Conservation (phyloP, 495 filamentous ascomycete genomes). For the Recurvomyces mirabilis region DNA sequence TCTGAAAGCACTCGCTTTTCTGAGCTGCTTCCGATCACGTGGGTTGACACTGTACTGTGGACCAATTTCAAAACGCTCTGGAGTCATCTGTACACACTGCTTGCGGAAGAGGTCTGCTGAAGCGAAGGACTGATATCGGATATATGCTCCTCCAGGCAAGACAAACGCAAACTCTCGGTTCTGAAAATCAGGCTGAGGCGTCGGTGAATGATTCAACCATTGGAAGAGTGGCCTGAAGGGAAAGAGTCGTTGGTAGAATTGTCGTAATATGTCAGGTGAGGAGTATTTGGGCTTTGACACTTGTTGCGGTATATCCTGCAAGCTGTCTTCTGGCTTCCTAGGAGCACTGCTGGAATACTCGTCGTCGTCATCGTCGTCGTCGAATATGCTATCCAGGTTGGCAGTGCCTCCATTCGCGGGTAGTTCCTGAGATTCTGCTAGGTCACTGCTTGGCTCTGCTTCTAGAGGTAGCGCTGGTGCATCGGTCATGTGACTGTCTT, state of each 20-base stretch:
- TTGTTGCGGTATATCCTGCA: conserved; percentile 22
- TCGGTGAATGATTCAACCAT: conserved; percentile 90
- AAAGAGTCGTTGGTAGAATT: conserved; percentile 92
- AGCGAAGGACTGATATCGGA: conserved; percentile 83
- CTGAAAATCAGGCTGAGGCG: conserved; percentile 73
- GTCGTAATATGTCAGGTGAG: conserved; percentile 72
- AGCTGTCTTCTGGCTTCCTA: conserved; percentile 21
- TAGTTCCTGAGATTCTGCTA: background rate
- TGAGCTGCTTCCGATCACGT: conserved; percentile 77
- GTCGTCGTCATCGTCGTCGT: conserved; percentile 64
- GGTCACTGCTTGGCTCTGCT: background rate
- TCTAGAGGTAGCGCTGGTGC: conserved; percentile 8
- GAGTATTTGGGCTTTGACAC: conserved; percentile 35
- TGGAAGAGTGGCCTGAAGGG: conserved; percentile 93
- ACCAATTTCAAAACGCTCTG: conserved; percentile 93
- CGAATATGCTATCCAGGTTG: conserved; percentile 72
- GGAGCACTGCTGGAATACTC: conserved; percentile 54
- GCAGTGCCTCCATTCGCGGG: background rate
- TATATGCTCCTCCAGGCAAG: conserved; percentile 74
- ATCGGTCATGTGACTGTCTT: conserved; percentile 18
- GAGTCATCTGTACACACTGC: conserved; percentile 74
- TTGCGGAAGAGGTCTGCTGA: conserved; percentile 83
- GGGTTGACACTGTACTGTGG: conserved; percentile 91
- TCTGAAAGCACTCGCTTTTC: conserved; percentile 59
- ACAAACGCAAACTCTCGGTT: conserved; percentile 95